These are phyloP conservation scores for Pythium utonaiense DNA, from an alignment of 352 stramenopile genomes.

Conservation along the genomic window DNA sequence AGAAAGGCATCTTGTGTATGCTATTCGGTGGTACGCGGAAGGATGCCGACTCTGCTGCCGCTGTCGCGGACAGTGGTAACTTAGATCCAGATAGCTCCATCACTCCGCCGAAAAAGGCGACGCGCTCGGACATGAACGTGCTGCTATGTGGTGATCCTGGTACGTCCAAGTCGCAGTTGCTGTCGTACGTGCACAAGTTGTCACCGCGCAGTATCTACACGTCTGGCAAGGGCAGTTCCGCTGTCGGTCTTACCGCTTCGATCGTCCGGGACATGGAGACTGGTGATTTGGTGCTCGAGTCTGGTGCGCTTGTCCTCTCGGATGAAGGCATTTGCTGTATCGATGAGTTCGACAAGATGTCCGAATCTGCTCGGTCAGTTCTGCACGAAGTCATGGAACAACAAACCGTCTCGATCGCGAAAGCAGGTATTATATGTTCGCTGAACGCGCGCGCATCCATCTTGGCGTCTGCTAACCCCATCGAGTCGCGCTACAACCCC, in stretches of 20 bases:
- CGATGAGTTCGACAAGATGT: conserved; percentile 99
- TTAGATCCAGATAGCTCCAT: neutral
- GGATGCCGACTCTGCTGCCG: conserved; percentile 31
- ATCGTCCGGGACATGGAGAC: conserved; percentile 97
- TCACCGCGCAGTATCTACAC: conserved; percentile 98
- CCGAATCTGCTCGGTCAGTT: conserved; percentile 94
- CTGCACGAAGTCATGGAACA: conserved; percentile 99
- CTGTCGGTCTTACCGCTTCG: conserved; percentile 98
- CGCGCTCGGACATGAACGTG: conserved; percentile 98
- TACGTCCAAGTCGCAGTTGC: conserved; percentile 97
- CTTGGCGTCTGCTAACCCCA: conserved; percentile 97
- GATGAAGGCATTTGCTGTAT: conserved; percentile 99
- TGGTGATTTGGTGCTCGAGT: conserved; percentile 96
- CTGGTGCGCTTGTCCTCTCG: conserved; percentile 97
- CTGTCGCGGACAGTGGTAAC: conserved; percentile 34
- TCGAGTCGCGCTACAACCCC: conserved; percentile 98
- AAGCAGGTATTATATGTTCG: conserved; percentile 99
- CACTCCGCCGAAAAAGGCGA: conserved; percentile 41
- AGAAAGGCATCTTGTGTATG: conserved; percentile 98
- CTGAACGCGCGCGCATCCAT: conserved; percentile 98
- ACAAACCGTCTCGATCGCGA: conserved; percentile 98
- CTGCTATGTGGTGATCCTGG: conserved; percentile 97
- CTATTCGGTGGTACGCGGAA: conserved; percentile 96
- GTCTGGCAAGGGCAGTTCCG: conserved; percentile 96
- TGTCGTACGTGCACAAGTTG: conserved; percentile 97